Evolutionary conservation across 148 eudicot genomes (phyloP), one percentile per base, ranked within the genome.

Genomic region (Polygonum maritimum): DNA sequence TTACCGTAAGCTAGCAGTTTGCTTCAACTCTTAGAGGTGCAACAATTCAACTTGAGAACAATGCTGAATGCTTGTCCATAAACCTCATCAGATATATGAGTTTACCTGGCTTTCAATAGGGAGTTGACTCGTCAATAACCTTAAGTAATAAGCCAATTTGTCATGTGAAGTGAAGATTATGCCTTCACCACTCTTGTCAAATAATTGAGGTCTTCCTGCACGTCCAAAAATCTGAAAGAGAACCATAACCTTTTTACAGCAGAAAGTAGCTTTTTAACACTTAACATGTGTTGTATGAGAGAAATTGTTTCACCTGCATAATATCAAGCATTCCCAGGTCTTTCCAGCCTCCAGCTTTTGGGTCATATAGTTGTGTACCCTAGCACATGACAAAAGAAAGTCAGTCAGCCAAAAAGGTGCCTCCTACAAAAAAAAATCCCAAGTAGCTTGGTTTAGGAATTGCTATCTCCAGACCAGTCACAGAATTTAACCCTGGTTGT

Each of bases 261-360:
- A 67, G 21, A 67, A 67, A 67, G 21, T 15, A 67, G 45, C 19
- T 45, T 67, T 35, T 36, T 67, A 44, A 36, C 36, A 67, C 44
- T 67, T 15, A 67, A 10, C 2, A 5, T 26, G 22, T 67, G 4
- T 35, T 67, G 44, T 67, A 10, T 35, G 71, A 21, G 21, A 77
- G 55, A 36, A 26, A 51, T 36, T 36, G 16, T 48, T 76, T 81
- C 76, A 92, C 99, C 93, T 96, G 99, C 99, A 96, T 96, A 77
- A 96, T 98, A 81, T 96, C 99, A 83, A 96, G 99, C 99, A 96
- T 96, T 74, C 99, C 99, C 62, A 96, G 77, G 84, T 96, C 99
- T 76, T 92, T 85, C 98, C 98, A 96, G 70, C 99, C 99, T 85
- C 98, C 99, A 81, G 99, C 99, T 79, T 96, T 96, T 74, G 99